Conservation (phyloP, 345 rosid genomes). For the Excoecaria agallocha region DNA sequence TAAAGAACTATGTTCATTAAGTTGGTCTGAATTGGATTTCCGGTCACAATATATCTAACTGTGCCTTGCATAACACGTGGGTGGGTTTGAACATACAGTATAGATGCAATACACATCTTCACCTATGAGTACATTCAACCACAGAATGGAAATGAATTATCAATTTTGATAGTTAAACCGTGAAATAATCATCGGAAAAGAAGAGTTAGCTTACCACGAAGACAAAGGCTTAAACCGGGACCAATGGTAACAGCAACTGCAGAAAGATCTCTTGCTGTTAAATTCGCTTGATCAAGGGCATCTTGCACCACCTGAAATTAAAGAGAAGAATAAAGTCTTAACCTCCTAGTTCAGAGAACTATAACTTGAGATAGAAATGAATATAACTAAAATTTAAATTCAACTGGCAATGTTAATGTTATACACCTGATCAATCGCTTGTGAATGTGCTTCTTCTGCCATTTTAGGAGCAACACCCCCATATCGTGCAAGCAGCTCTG, state of each 20-base stretch:
- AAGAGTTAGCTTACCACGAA: slow-evolving; percentile 59
- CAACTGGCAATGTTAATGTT: neutral
- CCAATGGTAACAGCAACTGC: slow-evolving; percentile 99
- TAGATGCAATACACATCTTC: neutral
- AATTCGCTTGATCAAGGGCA: slow-evolving; percentile 67
- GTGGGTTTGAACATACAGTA: neutral
- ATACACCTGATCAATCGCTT: slow-evolving; percentile 71
- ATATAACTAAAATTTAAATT: neutral
- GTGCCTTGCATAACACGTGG: neutral
- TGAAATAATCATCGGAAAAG: neutral
- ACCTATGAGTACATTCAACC: neutral
- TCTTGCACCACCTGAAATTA: slow-evolving; percentile 73
- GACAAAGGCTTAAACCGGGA: slow-evolving; percentile 94
- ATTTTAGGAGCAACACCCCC: slow-evolving; percentile 97
- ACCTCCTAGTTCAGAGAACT: neutral
- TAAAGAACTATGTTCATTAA: neutral
- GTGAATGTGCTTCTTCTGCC: slow-evolving; percentile 90
- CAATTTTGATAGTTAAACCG: neutral
- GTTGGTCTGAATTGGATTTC: neutral
- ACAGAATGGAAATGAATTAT: neutral
- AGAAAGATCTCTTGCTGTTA: slow-evolving; percentile 66
- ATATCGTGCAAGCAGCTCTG: slow-evolving; percentile 75
- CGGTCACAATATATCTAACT: too few species aligned
- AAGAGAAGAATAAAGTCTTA: neutral
- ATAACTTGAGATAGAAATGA: neutral